Evolutionary conservation across 2,329 filamentous ascomycete species (phyloP).

Genomic region (Colletotrichum euphorbiae): DNA sequence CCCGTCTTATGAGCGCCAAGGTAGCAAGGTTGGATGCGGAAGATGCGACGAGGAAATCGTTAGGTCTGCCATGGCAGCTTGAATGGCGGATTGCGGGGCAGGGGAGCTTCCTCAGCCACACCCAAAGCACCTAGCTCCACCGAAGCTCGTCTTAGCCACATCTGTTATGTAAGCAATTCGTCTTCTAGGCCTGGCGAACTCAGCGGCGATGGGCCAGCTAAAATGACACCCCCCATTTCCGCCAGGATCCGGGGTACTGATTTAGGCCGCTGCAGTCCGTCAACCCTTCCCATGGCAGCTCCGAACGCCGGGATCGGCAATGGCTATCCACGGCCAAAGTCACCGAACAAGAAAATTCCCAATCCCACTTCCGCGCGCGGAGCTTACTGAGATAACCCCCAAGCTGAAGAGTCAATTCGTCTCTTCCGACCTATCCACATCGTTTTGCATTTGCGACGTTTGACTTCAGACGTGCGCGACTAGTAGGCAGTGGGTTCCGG

Average conservation of each 20-base stretch:
- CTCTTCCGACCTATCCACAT: background rate
- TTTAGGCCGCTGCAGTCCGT: conserved; percentile 30
- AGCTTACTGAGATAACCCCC: conserved; percentile 30
- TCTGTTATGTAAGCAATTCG: too few species aligned
- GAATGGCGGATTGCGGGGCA: background rate
- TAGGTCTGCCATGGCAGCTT: background rate
- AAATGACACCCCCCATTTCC: conserved; percentile 1
- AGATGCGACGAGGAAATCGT: background rate
- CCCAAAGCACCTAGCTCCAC: too few species aligned
- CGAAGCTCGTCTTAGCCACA: too few species aligned
- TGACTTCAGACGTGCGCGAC: background rate
- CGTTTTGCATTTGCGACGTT: background rate
- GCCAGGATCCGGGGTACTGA: conserved; percentile 35
- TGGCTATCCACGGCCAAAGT: conserved; percentile 37
- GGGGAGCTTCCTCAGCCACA: background rate
- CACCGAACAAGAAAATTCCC: conserved; percentile 34
- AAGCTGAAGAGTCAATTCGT: conserved; percentile 17
- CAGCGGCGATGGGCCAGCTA: conserved; percentile 20
- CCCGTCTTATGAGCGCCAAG: background rate
- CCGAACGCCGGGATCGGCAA: conserved; percentile 39
- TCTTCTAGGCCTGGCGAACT: background rate
- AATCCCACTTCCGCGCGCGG: conserved; percentile 39
- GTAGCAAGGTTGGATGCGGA: background rate
- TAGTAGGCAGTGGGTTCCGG: conserved; percentile 1
- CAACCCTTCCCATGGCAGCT: conserved; percentile 27